Evolutionary conservation across 2,329 filamentous ascomycete species (phyloP), one percentile per base, ranked within the genome.

Genomic region (Myriosclerotinia duriaeana): DNA sequence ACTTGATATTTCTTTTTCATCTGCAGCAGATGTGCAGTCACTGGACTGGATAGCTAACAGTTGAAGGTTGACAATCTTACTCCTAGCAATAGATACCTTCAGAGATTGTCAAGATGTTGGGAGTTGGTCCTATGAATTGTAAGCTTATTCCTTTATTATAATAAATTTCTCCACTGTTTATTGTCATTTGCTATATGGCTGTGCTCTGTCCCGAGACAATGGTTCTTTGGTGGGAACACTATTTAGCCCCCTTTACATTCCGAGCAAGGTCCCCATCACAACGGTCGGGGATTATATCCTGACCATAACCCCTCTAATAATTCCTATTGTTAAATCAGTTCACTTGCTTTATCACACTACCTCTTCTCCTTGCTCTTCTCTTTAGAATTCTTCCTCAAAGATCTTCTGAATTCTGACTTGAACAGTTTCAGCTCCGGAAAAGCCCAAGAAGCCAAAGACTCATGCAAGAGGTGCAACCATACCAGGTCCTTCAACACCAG

Each of bases 381-480:
- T 17, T 2, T 20, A 50, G 4, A 50, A 6, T 5, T 6, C n/a
- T 50, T 22, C 14, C 34, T 22, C 38, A 1, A 20, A 14, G 7
- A 14, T 38, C 5, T 50, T 60, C 20, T 54, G 42, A 69, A 68
- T 44, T 38, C 68, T 53, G 30, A 65, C 69, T 42, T 58, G 56
- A 64, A 46, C 40, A 34, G 70, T 69, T 58, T 62, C 53, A 56
- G 52, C 26, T 14, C 34, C 52, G 26, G 44, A n/a, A 17, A 61
- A 50, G 34, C 20, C n/a, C 17, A 61, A 40, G n/a, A 61, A 61
- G n/a, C 44, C 53, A 4, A 66, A 68, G 2, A 34, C 58, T 12
- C 44, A 61, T 38, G n/a, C 58, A 38, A 61, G 58, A 52, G 58
- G 58, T 20, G 58, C 44, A 3, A 61, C 58, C 22, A 50, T 61